phyloP scores from a whole-genome alignment of 2,329 filamentous ascomycete genomes.

The Cordyceps farinosa region DNA sequence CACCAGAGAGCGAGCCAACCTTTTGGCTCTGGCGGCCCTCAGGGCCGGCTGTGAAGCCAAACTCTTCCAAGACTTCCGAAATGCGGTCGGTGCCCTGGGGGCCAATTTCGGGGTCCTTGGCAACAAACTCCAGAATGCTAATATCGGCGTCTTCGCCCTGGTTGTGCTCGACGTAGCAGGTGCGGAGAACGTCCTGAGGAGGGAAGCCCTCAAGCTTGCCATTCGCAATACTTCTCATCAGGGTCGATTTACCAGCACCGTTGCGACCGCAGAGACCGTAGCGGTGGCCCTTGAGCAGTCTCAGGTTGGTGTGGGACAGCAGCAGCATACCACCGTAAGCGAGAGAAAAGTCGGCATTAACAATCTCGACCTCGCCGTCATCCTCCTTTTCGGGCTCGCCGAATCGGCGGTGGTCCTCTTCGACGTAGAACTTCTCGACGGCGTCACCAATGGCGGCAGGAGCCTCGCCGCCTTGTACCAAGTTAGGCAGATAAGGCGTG shows the following conservation, averaged over 20 bases:
- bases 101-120: conserved; percentile 82
- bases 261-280: conserved; percentile 97
- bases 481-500: conserved; percentile 68
- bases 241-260: conserved; percentile 96
- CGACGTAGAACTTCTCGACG: conserved; percentile 73
- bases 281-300: conserved; percentile 90
- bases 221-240: conserved; percentile 94
- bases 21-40: conserved; percentile 84
- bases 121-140: conserved; percentile 89
- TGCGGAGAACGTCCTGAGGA: conserved; percentile 83
- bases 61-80: conserved; percentile 77
- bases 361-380: conserved; percentile 90
- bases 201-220: conserved; percentile 98
- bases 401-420: conserved; percentile 83
- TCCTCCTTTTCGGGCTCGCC: conserved; percentile 83
- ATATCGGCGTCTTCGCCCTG: conserved; percentile 97
- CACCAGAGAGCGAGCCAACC: conserved; percentile 92
- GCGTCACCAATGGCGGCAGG: conserved; percentile 63
- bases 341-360: conserved; percentile 95
- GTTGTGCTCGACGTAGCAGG: conserved; percentile 98
- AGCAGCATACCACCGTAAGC: conserved; percentile 97
- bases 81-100: conserved; percentile 78
- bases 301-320: conserved; percentile 91
- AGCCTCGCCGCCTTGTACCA: conserved; percentile 61
- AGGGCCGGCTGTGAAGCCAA: conserved; percentile 88